phyloP scores from a whole-genome alignment of 345 rosid genomes.

The Brassica nigra region DNA sequence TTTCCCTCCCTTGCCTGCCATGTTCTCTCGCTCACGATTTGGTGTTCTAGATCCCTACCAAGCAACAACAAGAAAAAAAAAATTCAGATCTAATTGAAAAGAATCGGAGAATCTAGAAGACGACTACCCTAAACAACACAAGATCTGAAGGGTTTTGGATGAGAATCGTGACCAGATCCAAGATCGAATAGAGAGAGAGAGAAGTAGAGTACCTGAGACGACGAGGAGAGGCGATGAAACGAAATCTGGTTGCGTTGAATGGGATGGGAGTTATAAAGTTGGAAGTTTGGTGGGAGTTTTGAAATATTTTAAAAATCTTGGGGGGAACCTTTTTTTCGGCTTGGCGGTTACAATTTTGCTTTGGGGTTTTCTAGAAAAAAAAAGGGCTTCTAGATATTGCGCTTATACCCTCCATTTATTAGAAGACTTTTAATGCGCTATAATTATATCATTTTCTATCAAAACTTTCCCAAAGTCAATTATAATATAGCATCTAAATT shows the following conservation, averaged over 20 bases:
- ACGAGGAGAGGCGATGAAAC: neutral
- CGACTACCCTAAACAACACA: neutral
- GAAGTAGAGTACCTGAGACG: neutral
- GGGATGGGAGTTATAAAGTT: neutral
- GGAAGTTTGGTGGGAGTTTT: neutral
- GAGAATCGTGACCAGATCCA: neutral
- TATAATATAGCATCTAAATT: neutral
- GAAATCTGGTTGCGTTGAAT: neutral
- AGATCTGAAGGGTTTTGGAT: neutral
- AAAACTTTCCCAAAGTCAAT: too few relatives aligned
- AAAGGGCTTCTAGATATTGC: neutral
- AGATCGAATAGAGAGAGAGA: neutral
- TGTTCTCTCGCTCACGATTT: neutral
- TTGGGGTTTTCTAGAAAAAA: neutral
- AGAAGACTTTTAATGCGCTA: neutral
- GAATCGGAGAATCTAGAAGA: neutral
- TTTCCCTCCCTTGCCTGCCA: neutral
- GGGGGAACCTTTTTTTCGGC: neutral
- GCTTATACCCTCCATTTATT: neutral
- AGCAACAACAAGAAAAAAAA: too few relatives aligned
- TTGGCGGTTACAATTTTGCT: neutral
- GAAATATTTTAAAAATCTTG: neutral
- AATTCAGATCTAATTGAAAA: neutral
- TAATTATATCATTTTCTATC: neutral
- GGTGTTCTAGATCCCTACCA: neutral